Evolutionary conservation across 2,329 filamentous ascomycete species (phyloP).

Genomic region (Endocalyx cinctus): DNA sequence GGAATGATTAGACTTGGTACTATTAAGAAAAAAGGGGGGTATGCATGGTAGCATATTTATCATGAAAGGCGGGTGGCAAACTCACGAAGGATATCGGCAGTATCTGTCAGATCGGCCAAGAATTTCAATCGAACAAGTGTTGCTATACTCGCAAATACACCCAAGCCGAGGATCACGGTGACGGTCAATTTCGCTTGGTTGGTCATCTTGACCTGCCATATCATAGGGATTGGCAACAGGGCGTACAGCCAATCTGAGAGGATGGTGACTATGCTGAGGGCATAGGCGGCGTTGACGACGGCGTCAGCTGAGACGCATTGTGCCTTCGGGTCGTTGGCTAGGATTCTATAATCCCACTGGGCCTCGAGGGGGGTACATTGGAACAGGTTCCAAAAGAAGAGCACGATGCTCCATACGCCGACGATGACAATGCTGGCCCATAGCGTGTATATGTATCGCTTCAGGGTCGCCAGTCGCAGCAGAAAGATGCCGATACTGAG

Average conservation of each 20-base stretch:
- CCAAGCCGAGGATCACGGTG: constrained; percentile 43
- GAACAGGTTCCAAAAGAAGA: constrained; percentile 46
- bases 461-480: constrained; percentile 41
- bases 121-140: constrained; percentile 49
- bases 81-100: constrained; percentile 46
- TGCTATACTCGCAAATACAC: constrained; percentile 51
- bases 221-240: constrained; percentile 48
- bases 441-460: constrained; percentile 44
- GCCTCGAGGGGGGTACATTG: constrained; percentile 45
- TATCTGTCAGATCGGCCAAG: constrained; percentile 39
- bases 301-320: constrained; percentile 39
- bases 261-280: constrained; percentile 48
- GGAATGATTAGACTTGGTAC: constrained; percentile 6
- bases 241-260: constrained; percentile 53
- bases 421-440: constrained; percentile 41
- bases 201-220: constrained; percentile 52
- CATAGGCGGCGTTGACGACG: constrained; percentile 45
- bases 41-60: too few species aligned
- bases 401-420: constrained; percentile 39
- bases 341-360: constrained; percentile 50
- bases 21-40: background rate
- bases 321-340: constrained; percentile 23
- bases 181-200: constrained; percentile 48
- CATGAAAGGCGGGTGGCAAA: too few species aligned
- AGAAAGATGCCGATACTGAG: constrained; percentile 51